Base-by-base conservation (phyloP, 2,329 filamentous ascomycete species). In the Xylariaceae sp. region DNA sequence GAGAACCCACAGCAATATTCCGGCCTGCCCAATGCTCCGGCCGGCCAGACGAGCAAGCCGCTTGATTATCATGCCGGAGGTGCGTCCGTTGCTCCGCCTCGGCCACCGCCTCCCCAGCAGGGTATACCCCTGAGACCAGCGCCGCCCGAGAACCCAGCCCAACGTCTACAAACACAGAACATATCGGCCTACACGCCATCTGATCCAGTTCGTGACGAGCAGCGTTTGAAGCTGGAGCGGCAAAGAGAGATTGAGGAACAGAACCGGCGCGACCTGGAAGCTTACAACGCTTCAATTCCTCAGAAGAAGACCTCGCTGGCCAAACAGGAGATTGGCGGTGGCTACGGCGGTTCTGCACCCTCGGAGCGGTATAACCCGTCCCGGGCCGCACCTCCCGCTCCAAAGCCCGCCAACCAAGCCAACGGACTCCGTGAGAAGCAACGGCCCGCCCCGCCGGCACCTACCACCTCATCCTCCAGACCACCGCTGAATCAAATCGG, bases 271-370 rank as follows among this genome's bases (percentile, higher is more conserved):
- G 91, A 96, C 55, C 80, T 90, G 67, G 92, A 94, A 71, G 90
- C 86, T 15, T 97, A 96, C 75, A 96, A 97, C 73, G 89, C 90
- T 42, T 91, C 90, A 23, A 77, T 97, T 61, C 93, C 92, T 37
- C 89, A 96, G 78, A 87, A 82, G 64, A 90, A 90, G 72, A 77
- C 86, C 9, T 90, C 90, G 2, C 70, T 94, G 65, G 92, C 92
- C 37, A 90, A 97, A 73, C 92, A 97, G 75, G 94, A 97, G 74
- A 77, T 97, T 45, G 88, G 85, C 37, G 81, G 85, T 37, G 81
- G 84, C 45, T 79, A 81, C 62, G 76, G 79, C 50, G 67, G 78
- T 17, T 72, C 81, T 11, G 72, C 77, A n/a, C 69, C 75, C 4
- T 61, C 73, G 51, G 84, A 87, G 67, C 85, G 91, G 62, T 97